These are phyloP conservation scores for Didymella pomorum DNA, from an alignment of 2,329 filamentous ascomycete genomes.

Conservation along the genomic window DNA sequence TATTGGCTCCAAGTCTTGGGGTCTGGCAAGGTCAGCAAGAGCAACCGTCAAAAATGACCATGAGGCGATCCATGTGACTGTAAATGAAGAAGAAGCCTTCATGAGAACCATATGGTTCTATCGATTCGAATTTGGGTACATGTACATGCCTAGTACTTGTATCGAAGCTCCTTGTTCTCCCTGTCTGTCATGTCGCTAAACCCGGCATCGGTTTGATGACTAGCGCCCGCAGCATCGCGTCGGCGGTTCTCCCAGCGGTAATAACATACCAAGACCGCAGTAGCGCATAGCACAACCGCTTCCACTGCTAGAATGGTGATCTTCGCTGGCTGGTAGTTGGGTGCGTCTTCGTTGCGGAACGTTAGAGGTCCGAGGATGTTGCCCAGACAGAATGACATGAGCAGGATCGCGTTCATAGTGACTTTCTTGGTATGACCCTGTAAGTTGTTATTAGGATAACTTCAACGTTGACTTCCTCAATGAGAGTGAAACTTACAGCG, in stretches of 20 bases:
- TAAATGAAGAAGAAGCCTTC: too few species aligned
- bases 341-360: conserved; percentile 49
- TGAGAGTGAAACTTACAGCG: conserved; percentile 21
- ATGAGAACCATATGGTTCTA: too few species aligned
- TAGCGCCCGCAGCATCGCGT: conserved; percentile 27
- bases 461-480: not conserved
- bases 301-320: conserved; percentile 50
- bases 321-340: conserved; percentile 55
- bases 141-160: conserved; percentile 9
- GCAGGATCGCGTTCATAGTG: conserved; percentile 61
- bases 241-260: conserved; percentile 43
- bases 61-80: too few species aligned
- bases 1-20: too few species aligned
- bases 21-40: too few species aligned
- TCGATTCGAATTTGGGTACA: too few species aligned
- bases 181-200: conserved; percentile 51
- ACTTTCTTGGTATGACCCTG: conserved; percentile 57
- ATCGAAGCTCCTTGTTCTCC: conserved; percentile 40
- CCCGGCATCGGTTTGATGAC: conserved; percentile 38
- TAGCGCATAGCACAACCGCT: conserved; percentile 38
- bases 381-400: conserved; percentile 53
- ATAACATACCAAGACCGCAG: conserved; percentile 48
- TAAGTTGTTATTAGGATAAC: not conserved
- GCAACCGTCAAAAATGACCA: too few species aligned
- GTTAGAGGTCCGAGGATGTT: conserved; percentile 56